Percentiles rank a stretch among this genome's conserved stretches.
Conservation (phyloP, 768 basidiomycete genomes). For the Antrodiella citrinella region DNA sequence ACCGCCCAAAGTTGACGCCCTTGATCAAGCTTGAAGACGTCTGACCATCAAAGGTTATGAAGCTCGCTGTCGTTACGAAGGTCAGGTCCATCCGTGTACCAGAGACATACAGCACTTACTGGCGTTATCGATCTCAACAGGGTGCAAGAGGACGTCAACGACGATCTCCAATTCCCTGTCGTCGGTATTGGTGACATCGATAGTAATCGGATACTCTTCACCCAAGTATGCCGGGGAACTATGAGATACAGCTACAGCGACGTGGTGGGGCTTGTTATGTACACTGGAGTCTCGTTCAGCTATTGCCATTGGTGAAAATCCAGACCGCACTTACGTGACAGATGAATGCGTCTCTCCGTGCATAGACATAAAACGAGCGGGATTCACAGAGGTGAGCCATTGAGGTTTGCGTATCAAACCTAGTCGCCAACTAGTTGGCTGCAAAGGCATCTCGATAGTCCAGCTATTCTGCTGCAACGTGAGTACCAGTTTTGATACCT, state of each 20-base stretch:
- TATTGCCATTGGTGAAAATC: conserved; percentile 1
- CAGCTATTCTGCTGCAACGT: conserved; percentile 55
- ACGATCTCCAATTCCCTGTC: conserved; percentile 57
- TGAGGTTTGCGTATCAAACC: conserved; percentile 22
- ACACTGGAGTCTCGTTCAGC: conserved; percentile 32
- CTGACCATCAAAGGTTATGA: conserved; percentile 52
- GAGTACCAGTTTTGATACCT: conserved; percentile 39
- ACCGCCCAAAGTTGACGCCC: conserved; percentile 55
- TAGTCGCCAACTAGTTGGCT: conserved; percentile 31
- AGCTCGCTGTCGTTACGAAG: conserved; percentile 37
- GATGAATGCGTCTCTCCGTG: conserved; percentile 37
- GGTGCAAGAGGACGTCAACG: conserved; percentile 74
- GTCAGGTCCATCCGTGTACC: neutral
- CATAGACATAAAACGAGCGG: conserved; percentile 45
- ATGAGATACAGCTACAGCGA: conserved; percentile 51
- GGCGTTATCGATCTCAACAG: conserved; percentile 65
- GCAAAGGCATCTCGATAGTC: conserved; percentile 52
- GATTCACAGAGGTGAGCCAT: conserved; percentile 55
- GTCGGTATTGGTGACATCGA: conserved; percentile 69
- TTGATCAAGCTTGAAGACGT: conserved; percentile 69
- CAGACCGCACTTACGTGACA: conserved; percentile 35
- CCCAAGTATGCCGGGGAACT: conserved; percentile 68
- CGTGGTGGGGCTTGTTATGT: conserved; percentile 50
- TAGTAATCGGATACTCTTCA: conserved; percentile 67
- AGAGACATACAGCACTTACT: conserved; percentile 33